Conservation (phyloP, 2,329 filamentous ascomycete genomes). For the Colletotrichum camelliae region DNA sequence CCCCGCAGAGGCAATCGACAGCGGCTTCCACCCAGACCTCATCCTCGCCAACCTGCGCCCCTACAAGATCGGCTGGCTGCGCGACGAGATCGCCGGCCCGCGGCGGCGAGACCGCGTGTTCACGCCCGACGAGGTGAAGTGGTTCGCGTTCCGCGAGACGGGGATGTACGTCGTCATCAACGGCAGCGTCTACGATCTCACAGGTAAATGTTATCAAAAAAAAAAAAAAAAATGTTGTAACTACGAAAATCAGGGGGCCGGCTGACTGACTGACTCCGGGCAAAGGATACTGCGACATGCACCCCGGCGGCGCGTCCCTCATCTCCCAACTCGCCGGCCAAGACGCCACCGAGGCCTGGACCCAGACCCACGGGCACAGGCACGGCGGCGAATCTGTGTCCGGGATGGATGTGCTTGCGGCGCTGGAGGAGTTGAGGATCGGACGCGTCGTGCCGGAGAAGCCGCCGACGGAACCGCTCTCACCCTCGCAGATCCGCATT, state of each 20-base stretch:
- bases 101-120: neutral
- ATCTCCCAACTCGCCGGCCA: neutral
- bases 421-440: neutral
- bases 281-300: neutral
- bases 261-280: neutral
- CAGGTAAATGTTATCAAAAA: neutral
- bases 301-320: neutral
- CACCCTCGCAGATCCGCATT: neutral
- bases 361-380: neutral
- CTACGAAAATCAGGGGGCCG: no score
- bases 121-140: neutral
- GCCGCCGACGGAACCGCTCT: neutral
- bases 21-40: neutral
- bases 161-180: neutral
- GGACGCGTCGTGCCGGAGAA: neutral
- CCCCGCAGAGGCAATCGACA: neutral
- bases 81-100: neutral
- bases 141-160: neutral
- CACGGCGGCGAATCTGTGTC: neutral
- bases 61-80: neutral
- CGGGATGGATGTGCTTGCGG: neutral
- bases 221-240: no score
- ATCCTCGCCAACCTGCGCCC: neutral
- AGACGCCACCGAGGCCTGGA: neutral
- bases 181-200: slow-evolving; percentile 8